A percentile compares a stretch with the other conserved stretches of the same genome.
phyloP scores from a whole-genome alignment of 2,329 filamentous ascomycete species.

The Dactylellina haptotyla region DNA sequence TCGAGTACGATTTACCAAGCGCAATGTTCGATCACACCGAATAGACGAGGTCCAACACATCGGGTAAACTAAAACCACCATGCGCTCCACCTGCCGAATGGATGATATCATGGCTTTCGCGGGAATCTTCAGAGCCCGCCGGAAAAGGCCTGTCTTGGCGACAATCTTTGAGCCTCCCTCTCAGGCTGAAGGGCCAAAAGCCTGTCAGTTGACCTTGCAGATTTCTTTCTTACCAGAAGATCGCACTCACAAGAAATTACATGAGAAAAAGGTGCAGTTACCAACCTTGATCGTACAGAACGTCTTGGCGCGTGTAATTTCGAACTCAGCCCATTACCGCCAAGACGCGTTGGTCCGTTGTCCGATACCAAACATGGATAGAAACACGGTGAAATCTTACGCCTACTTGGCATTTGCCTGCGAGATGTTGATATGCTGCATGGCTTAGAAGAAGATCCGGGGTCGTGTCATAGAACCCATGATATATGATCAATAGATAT shows the following conservation, averaged over 20 bases:
- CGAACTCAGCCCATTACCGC: constrained; percentile 25
- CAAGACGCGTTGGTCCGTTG: constrained; percentile 3
- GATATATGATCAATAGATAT: no score
- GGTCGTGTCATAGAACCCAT: no score
- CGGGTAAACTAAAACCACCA: not conserved
- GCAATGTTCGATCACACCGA: no score
- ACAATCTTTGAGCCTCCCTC: not conserved
- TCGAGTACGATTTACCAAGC: no score
- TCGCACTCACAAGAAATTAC: constrained; percentile 4
- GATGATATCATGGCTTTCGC: constrained; percentile 2
- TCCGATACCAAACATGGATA: not conserved
- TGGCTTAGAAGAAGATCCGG: constrained; percentile 10
- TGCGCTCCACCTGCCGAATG: not conserved
- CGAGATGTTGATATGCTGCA: not conserved
- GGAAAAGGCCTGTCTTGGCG: not conserved
- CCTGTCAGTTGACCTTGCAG: constrained; percentile 25
- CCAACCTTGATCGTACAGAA: not conserved
- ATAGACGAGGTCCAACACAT: no score
- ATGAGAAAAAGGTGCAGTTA: not conserved
- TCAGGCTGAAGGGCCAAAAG: not conserved
- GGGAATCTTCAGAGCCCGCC: not conserved
- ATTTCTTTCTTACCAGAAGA: not conserved
- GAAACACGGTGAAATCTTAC: not conserved
- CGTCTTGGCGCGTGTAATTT: constrained; percentile 26
- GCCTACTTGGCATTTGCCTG: not conserved